phyloP scores from a whole-genome alignment of 2,329 filamentous ascomycete species.

The Sarocladium brachiariae region DNA sequence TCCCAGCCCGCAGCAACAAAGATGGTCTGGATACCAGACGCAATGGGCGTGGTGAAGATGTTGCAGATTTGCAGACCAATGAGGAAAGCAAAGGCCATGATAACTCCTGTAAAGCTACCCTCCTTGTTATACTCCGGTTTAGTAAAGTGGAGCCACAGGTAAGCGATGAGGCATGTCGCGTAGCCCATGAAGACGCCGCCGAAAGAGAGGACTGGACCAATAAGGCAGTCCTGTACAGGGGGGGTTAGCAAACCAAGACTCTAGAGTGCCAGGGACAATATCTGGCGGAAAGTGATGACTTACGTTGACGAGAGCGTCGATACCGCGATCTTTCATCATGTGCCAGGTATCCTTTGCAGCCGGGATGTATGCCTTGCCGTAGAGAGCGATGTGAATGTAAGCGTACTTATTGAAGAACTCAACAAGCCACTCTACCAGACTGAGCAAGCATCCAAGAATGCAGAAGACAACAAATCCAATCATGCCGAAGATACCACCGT shows the following conservation, averaged over 20 bases:
- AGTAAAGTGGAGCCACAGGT: constrained; percentile 80
- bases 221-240: constrained; percentile 58
- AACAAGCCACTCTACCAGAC: constrained; percentile 75
- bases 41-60: constrained; percentile 81
- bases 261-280: not conserved
- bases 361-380: constrained; percentile 80
- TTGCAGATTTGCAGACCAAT: constrained; percentile 87
- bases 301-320: constrained; percentile 78
- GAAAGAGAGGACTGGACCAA: constrained; percentile 67
- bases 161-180: constrained; percentile 71
- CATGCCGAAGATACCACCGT: constrained; percentile 68
- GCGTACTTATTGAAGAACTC: constrained; percentile 89
- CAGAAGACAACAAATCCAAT: constrained; percentile 63
- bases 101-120: constrained; percentile 64
- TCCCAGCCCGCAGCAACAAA: constrained; percentile 74
- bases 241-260: constrained; percentile 13
- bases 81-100: constrained; percentile 80
- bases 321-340: constrained; percentile 86
- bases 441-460: constrained; percentile 68
- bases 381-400: constrained; percentile 87
- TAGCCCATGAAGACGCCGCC: constrained; percentile 81
- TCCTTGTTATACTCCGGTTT: constrained; percentile 67
- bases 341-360: constrained; percentile 86
- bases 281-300: constrained; percentile 12
- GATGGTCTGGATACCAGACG: constrained; percentile 84